Conservation (phyloP, 306 rosid species). For the Crotalaria pallida region DNA sequence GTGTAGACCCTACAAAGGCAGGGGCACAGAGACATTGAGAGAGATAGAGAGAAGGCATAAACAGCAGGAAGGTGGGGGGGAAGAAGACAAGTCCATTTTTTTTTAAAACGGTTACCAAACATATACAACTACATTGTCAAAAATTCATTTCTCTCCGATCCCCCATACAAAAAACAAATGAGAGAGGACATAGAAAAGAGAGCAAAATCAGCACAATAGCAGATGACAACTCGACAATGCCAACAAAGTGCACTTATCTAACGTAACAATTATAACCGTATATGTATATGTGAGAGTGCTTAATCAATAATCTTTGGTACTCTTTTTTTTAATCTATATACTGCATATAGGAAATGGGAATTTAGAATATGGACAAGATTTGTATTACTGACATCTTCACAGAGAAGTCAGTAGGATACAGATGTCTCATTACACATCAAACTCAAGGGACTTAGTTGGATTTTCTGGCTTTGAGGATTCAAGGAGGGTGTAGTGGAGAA, state of each 20-base stretch:
- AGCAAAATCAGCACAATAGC: background rate
- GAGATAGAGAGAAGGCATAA: constrained; percentile 19
- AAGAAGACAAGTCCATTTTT: constrained; percentile 70
- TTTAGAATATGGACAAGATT: constrained; percentile 32
- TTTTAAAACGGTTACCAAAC: constrained; percentile 49
- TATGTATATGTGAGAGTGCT: background rate
- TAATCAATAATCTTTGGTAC: background rate
- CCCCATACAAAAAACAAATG: constrained; percentile 31
- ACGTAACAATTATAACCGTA: background rate
- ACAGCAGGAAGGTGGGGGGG: constrained; percentile 24
- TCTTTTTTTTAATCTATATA: background rate
- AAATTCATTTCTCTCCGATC: constrained; percentile 24
- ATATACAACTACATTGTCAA: constrained; percentile 41
- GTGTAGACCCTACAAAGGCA: constrained; percentile 81
- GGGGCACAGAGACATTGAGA: constrained; percentile 21
- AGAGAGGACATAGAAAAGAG: constrained; percentile 33
- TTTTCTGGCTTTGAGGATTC: constrained; percentile 17
- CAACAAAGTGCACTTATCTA: constrained; percentile 24
- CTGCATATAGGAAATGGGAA: background rate
- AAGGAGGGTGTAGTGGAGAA: background rate
- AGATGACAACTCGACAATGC: constrained; percentile 40
- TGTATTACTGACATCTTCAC: constrained; percentile 33
- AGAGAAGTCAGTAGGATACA: constrained; percentile 29
- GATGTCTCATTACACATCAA: constrained; percentile 30
- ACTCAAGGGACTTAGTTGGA: constrained; percentile 20